These are phyloP conservation scores for Botryosphaeria dothidea DNA, from an alignment of 2,329 filamentous ascomycete genomes.

Conservation along the genomic window DNA sequence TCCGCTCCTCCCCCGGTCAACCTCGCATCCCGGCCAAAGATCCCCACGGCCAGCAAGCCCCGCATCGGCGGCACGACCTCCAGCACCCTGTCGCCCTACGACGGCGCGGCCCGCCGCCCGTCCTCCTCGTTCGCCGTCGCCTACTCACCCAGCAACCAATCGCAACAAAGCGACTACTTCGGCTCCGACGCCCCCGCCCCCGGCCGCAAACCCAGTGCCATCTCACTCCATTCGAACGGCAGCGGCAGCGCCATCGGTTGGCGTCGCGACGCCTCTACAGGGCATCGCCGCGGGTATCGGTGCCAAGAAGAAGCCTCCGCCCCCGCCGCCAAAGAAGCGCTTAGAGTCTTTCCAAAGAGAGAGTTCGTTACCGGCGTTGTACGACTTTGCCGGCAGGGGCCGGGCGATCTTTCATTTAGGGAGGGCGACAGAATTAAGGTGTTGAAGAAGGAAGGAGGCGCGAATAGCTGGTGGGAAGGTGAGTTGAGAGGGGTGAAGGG, in stretches of 20 bases:
- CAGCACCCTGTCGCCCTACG: conserved; percentile 5
- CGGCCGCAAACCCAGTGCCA: not conserved
- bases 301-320: conserved; percentile 73
- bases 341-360: conserved; percentile 47
- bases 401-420: conserved; percentile 71
- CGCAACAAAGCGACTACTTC: conserved; percentile 9
- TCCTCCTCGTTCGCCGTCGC: conserved; percentile 40
- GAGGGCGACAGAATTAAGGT: conserved; percentile 79
- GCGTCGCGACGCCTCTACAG: conserved; percentile 17
- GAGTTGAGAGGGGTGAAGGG: conserved; percentile 69
- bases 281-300: conserved; percentile 22
- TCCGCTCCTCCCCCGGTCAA: conserved; percentile 12
- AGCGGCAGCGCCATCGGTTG: not conserved
- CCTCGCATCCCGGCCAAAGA: conserved; percentile 33
- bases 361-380: conserved; percentile 71
- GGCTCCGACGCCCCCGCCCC: not conserved
- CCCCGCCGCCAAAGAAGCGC: conserved; percentile 64
- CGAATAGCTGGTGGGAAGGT: conserved; percentile 89
- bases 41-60: conserved; percentile 20
- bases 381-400: conserved; percentile 70
- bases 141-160: conserved; percentile 41
- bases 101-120: conserved; percentile 35
- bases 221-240: conserved; percentile 1
- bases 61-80: conserved; percentile 2
- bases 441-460: conserved; percentile 74